Base-by-base conservation (phyloP, 768 basidiomycete species). In the Tylopilus balloui region DNA sequence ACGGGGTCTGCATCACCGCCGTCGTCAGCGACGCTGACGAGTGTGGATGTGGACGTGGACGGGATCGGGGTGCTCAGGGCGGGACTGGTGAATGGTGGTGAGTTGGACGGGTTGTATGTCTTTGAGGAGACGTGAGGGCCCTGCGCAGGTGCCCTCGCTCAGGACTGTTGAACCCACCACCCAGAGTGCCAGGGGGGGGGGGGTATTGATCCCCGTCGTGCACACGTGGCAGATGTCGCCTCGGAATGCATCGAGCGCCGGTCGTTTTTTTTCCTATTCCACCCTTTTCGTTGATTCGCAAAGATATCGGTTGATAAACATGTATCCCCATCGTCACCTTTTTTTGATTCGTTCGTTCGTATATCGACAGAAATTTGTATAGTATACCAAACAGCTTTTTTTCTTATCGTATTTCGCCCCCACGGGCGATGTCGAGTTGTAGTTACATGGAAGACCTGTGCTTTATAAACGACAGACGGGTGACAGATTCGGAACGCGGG, bases 81-180 rank as follows among this genome's bases (percentile, higher is more conserved):
- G 14, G 65, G 64, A 7, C 39, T 66, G 27, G 65, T 66, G 17
- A 62, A 56, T 6, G 65, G 65, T 7, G 65, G 65, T 20, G 65
- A 66, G 50, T 17, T 66, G 52, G 65, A 66, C 17, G 65, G 65
- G 27, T 28, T 66, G 38, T 66, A 66, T 36, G 65, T 66, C 45
- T 66, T 66, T 54, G 65, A 66, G 27, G 56, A 52, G 48, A 55
- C 52, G 21, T 60, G 45, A 6, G 13, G 4, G n/a, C n/a, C 14
- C 21, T 15, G n/a, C 25, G 5, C 14, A 39, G 17, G 7, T 42
- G 15, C 11, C 38, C 19, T 50, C 41, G 6, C 34, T 9, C 34
- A 17, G n/a, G 6, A 32, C 12, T 15, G 32, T n/a, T n/a, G n/a
- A n/a, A 31, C 42, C 47, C 40, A 46, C n/a, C 40, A 53, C 40